Evolutionary conservation across 805 yeast genomes (phyloP), one percentile per base, ranked within the genome.

Genomic region (Zygosaccharomyces bisporus): DNA sequence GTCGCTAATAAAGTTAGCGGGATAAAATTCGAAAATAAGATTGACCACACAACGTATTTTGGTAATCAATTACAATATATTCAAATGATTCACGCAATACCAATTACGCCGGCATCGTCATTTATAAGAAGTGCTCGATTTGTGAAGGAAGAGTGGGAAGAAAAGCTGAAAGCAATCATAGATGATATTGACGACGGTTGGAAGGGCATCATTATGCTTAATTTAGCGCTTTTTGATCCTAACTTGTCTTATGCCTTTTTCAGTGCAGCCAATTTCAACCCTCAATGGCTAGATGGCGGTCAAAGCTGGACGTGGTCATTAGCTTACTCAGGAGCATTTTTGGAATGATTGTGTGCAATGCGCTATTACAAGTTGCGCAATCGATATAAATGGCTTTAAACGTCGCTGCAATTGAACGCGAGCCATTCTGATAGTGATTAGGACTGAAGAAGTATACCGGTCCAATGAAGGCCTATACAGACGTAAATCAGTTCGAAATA

Each of bases 241-340:
- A 53, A 61, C 27, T 45, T 73, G 1, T 73, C 95, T 0, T 87
- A 80, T 58, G 52, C 66, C 2, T 88, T 77, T 65, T 87, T 86
- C 60, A 60, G 81, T 1, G 59, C 76, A 25, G 53, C 69, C 4
- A 68, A 67, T 44, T 89, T 86, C 74, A 59, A 70, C 35, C 67
- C 69, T n/a, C 55, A 62, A 3, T 75, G 73, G 51, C 75, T 90
- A 38, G 97, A 90, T 57, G 77, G 78, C 45, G 97, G 97, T 2
- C 91, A 88, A 73, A 81, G 91, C 20, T 69, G 81, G 50, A 83
- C 96, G 0, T 89, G 96, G 95, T 81, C 90, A 9, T 69, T 89
- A 50, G 80, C 95, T 0, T 86, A 77, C 52, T 73, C 86, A 36
- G 95, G 64, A 16, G 63, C 64, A 3, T 58, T 61, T 44, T 24